Evolutionary conservation across 257 asterid genomes (phyloP), one percentile per base, ranked within the genome.

Genomic region (Capsicum pubescens): DNA sequence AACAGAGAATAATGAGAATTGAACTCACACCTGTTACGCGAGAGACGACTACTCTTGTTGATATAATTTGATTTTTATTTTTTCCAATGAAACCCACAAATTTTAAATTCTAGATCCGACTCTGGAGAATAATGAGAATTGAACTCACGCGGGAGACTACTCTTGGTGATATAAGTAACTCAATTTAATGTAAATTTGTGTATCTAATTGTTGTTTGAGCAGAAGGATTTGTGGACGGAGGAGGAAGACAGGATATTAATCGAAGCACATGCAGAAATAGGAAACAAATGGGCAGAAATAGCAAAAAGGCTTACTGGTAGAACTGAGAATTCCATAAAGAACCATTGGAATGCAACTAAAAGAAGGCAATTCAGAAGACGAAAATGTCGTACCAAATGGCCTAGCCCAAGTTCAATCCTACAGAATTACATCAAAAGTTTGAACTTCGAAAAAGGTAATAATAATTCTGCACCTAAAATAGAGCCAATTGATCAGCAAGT

Each of bases 261-360:
- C 0, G 88, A 91, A 84, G 93, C 92, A 26, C 99, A 95, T 85
- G 86, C 86, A 36, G 91, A 89, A 57, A 72, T 93, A 7, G 99
- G 99, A 14, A 95, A 95, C 81, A 93, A 91, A 87, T 95, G 98
- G 99, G 93, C 98, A 36, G 98, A 94, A 83, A 95, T 95, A 6
- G 98, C 98, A 0, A 92, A 91, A 77, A 87, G 88, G 60, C 88
- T 95, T 8, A 90, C 92, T 0, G 97, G 97, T 70, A 88, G 98
- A 86, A 93, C 97, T 3, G 99, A 95, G 64, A 95, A 95, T 60
- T 90, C 97, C 11, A 92, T 95, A 84, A 95, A 95, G 86, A 95
- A 95, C 84, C 98, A 95, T 39, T 95, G 98, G 98, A 95, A 95
- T 60, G 96, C 98, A 1, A 95, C 98, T 1, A 95, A 95, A 71